Evolutionary conservation across 805 yeast species (phyloP).

Genomic region (Starmerella tilneyi): DNA sequence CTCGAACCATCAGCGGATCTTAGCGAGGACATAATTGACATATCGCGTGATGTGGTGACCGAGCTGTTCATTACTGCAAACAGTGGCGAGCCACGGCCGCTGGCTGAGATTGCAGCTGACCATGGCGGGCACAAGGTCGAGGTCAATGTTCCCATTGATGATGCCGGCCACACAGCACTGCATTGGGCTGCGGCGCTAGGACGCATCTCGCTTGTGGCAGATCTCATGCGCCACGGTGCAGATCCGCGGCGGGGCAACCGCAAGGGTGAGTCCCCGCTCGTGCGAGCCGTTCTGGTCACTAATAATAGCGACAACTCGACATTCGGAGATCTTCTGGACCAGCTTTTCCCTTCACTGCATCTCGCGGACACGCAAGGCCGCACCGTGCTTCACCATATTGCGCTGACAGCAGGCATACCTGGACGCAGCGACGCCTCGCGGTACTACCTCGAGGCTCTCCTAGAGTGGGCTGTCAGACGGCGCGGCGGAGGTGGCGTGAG

Average conservation of each 20-base stretch:
- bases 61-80: slow-evolving; percentile 25
- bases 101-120: slow-evolving; percentile 14
- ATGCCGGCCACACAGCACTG: slow-evolving; percentile 81
- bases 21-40: slow-evolving; percentile 10
- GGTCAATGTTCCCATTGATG: slow-evolving; percentile 82
- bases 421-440: slow-evolving; percentile 64
- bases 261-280: slow-evolving; percentile 78
- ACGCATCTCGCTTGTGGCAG: slow-evolving; percentile 54
- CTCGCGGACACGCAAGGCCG: slow-evolving; percentile 60
- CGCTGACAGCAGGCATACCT: slow-evolving; percentile 64
- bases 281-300: slow-evolving; percentile 74
- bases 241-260: slow-evolving; percentile 62
- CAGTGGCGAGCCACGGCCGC: slow-evolving; percentile 16
- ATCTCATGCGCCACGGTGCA: slow-evolving; percentile 58
- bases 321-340: slow-evolving; percentile 58
- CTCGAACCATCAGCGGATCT: slow-evolving; percentile 16
- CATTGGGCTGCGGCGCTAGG: slow-evolving; percentile 97
- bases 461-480: slow-evolving; percentile 65
- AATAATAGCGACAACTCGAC: slow-evolving; percentile 70
- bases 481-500: slow-evolving; percentile 39
- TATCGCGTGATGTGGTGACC: slow-evolving; percentile 20
- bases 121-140: slow-evolving; percentile 28
- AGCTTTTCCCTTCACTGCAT: slow-evolving; percentile 63
- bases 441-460: slow-evolving; percentile 58
- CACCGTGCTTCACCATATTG: slow-evolving; percentile 79